Evolutionary conservation across 208 protist genomes (phyloP).

Genomic region (Leishmania turanica): DNA sequence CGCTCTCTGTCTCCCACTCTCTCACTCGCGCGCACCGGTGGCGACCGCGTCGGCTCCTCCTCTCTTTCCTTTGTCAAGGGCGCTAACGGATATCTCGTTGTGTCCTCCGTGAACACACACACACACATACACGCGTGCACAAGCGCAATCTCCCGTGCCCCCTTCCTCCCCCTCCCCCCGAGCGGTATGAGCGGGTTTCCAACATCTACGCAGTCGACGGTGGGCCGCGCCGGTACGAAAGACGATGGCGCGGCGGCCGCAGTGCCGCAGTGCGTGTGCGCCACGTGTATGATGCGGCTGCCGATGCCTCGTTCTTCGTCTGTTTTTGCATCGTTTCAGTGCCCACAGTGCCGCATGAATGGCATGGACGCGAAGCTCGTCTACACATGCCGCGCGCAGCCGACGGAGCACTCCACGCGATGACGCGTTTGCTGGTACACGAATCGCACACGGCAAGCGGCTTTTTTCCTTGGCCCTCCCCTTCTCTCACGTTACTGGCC

Average conservation of each 20-base stretch:
- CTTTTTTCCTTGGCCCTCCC: neutral
- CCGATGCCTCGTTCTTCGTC: slow-evolving; percentile 59
- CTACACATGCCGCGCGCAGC: slow-evolving; percentile 71
- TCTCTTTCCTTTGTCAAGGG: neutral
- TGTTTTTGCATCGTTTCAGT: slow-evolving; percentile 70
- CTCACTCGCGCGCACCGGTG: neutral
- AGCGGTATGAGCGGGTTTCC: slow-evolving; percentile 17
- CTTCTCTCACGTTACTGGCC: neutral
- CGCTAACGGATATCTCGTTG: neutral
- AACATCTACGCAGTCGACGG: slow-evolving; percentile 19
- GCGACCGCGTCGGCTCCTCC: neutral
- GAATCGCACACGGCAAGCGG: neutral
- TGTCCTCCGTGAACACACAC: neutral
- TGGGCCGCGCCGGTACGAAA: slow-evolving; percentile 14
- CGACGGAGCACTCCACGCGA: slow-evolving; percentile 79
- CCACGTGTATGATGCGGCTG: slow-evolving; percentile 67
- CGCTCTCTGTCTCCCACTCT: neutral
- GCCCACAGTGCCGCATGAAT: slow-evolving; percentile 77
- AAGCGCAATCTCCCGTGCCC: neutral
- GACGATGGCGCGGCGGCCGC: slow-evolving; percentile 14
- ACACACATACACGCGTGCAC: neutral
- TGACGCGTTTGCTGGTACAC: slow-evolving; percentile 16
- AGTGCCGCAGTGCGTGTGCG: slow-evolving; percentile 68
- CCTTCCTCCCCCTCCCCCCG: neutral
- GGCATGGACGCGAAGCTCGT: slow-evolving; percentile 81